Conservation (phyloP, 768 basidiomycete species). For the Pholiota molesta region DNA sequence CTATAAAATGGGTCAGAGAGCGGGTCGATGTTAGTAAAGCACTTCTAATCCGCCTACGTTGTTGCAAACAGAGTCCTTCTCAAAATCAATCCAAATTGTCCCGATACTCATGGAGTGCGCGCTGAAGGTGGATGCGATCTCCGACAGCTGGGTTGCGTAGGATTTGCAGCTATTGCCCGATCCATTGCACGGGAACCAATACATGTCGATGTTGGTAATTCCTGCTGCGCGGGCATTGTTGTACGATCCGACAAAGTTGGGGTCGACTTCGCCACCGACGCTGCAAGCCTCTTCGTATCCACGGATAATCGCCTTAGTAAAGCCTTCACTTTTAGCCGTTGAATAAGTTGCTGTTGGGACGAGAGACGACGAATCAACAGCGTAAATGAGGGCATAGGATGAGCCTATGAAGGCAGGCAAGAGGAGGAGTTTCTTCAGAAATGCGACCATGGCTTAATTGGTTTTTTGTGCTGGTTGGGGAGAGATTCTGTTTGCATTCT, state of each 20-base stretch:
- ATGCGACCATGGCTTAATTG: constrained; percentile 10
- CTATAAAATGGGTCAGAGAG: constrained; percentile 1
- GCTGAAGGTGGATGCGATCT: constrained; percentile 17
- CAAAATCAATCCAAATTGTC: constrained; percentile 23
- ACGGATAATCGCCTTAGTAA: constrained; percentile 24
- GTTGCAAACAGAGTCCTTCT: constrained; percentile 24
- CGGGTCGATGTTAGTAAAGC: not conserved
- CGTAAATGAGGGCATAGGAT: constrained; percentile 20
- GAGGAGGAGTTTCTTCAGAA: constrained; percentile 13
- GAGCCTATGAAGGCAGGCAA: constrained; percentile 15
- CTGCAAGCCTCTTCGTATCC: constrained; percentile 22
- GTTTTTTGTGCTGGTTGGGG: not conserved
- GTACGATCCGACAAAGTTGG: constrained; percentile 23
- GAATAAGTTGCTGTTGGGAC: constrained; percentile 18
- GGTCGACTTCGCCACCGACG: constrained; percentile 22
- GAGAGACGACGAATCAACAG: constrained; percentile 20
- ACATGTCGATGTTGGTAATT: constrained; percentile 22
- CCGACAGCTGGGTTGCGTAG: constrained; percentile 18
- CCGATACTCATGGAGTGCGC: constrained; percentile 22
- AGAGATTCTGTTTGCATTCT: not conserved
- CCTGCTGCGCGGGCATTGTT: constrained; percentile 23
- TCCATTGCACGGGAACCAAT: constrained; percentile 25
- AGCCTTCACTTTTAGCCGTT: constrained; percentile 20
- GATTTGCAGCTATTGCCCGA: constrained; percentile 22
- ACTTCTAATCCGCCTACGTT: constrained; percentile 9